These are phyloP conservation scores for Solanum commersonii DNA, from an alignment of 257 asterid genomes.

Conservation along the genomic window DNA sequence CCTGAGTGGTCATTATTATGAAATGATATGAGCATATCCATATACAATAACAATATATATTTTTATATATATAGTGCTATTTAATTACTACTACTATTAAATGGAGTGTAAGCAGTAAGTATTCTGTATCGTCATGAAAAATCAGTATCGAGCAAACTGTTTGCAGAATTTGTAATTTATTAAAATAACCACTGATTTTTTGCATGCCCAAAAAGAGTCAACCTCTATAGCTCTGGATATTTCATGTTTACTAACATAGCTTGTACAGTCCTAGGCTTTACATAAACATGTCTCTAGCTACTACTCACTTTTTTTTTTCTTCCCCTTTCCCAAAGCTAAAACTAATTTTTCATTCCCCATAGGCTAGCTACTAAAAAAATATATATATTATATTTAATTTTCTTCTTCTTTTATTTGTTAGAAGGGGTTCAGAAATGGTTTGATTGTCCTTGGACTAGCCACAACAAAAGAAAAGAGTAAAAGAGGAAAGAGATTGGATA, in stretches of 20 bases:
- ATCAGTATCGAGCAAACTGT: neutral
- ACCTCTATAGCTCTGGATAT: neutral
- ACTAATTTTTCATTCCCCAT: neutral
- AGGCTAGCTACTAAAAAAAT: neutral
- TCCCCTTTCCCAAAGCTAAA: neutral
- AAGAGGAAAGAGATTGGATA: neutral
- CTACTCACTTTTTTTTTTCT: neutral
- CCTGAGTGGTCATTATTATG: conserved; percentile 18
- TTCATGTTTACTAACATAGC: neutral
- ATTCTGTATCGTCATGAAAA: neutral
- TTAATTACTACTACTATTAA: neutral
- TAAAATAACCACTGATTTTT: neutral
- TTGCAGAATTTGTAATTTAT: neutral
- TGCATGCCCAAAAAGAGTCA: conserved; percentile 2
- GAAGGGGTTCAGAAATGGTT: neutral
- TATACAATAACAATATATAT: neutral
- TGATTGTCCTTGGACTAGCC: neutral
- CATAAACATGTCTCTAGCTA: neutral
- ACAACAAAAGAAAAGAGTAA: neutral
- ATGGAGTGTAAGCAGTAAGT: neutral
- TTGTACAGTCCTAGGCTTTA: neutral
- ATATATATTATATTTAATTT: no score
- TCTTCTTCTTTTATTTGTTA: neutral
- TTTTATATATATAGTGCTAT: neutral
- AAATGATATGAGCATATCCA: conserved; percentile 13